Evolutionary conservation across 75 land plant genomes (phyloP).

Genomic region (Picea glauca): DNA sequence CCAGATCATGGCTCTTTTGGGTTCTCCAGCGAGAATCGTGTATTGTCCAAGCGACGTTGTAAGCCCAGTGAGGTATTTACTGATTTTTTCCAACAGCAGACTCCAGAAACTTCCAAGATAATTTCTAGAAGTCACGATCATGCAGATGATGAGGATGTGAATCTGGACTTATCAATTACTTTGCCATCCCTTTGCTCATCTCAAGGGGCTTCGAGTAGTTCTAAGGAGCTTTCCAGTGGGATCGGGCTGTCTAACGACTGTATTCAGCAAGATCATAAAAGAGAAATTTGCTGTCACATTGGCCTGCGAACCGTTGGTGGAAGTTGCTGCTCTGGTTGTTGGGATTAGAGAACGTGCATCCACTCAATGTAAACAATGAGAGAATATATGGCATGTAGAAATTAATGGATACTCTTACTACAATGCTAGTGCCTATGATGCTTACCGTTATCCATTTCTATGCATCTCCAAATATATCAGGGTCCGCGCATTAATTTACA

Average conservation of each 20-base stretch:
- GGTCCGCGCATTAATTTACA: too few species aligned
- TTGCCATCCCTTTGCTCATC: neutral
- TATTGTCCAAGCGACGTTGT: neutral
- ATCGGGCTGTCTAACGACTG: neutral
- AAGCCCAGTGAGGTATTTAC: neutral
- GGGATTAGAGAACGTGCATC: too few species aligned
- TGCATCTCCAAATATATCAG: too few species aligned
- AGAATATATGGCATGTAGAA: too few species aligned
- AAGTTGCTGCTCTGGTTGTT: neutral
- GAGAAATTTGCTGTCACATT: constrained; percentile 2
- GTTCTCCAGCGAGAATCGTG: neutral
- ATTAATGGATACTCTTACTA: too few species aligned
- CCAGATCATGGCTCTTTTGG: neutral
- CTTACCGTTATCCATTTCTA: too few species aligned
- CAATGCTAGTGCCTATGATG: too few species aligned
- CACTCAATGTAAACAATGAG: too few species aligned
- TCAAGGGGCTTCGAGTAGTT: neutral
- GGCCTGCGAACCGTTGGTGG: neutral
- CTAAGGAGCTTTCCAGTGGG: neutral
- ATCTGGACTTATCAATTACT: constrained; percentile 10
- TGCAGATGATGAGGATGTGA: neutral
- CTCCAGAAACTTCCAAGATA: neutral
- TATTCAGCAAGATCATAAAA: neutral
- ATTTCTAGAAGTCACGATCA: neutral
- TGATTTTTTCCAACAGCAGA: constrained; percentile 10